Conservation (phyloP, 306 rosid species). For the Vachellia collinsii region DNA sequence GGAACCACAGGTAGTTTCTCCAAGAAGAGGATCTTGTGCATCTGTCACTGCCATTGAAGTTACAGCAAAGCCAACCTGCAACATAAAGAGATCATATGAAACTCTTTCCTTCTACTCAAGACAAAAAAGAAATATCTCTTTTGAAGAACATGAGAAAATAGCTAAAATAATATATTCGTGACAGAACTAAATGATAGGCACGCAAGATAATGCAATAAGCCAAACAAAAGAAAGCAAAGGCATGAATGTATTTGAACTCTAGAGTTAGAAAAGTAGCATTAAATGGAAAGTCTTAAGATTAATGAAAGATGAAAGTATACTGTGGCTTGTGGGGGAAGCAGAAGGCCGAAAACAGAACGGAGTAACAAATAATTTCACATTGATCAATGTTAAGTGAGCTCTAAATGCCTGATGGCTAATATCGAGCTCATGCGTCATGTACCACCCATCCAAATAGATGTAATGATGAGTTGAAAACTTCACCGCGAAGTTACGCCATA, state of each 20-base stretch:
- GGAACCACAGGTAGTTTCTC: slow-evolving; percentile 84
- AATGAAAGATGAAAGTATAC: neutral
- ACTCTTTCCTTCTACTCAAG: slow-evolving; percentile 5
- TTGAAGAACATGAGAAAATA: slow-evolving; percentile 27
- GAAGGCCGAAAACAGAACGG: neutral
- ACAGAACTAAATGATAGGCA: slow-evolving; percentile 6
- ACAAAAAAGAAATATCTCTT: neutral
- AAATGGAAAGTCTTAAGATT: neutral
- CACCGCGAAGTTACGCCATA: slow-evolving; percentile 8
- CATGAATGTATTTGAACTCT: neutral
- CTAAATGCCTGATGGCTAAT: neutral
- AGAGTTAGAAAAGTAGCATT: neutral
- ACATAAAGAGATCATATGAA: slow-evolving; percentile 20
- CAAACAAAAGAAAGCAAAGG: neutral
- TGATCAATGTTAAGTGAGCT: neutral
- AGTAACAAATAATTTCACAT: neutral
- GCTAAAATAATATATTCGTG: slow-evolving; percentile 17
- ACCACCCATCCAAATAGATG: slow-evolving; percentile 9
- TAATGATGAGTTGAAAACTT: slow-evolving; percentile 4
- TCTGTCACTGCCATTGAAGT: slow-evolving; percentile 79
- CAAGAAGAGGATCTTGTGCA: slow-evolving; percentile 69
- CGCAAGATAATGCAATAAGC: slow-evolving; percentile 19
- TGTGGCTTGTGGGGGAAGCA: neutral
- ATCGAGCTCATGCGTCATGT: neutral
- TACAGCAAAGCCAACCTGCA: slow-evolving; percentile 55